phyloP scores from a whole-genome alignment of 1,284 basidiomycete species.

The Naganishia sp. region DNA sequence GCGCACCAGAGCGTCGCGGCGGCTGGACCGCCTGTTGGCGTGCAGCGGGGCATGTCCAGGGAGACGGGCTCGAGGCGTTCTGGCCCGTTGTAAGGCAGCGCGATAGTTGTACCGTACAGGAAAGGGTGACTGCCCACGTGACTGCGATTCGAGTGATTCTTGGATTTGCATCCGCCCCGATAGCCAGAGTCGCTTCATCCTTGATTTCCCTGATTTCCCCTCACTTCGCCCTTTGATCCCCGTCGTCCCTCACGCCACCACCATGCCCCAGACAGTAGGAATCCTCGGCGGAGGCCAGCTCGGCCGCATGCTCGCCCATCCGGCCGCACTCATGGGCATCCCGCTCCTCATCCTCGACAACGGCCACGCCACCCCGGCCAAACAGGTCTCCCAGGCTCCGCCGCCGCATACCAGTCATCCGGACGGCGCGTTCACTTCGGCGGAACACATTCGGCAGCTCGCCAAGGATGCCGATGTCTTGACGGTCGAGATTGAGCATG shows the following conservation, averaged over 20 bases:
- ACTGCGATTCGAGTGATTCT: too few species aligned
- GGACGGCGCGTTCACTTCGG: constrained; percentile 85
- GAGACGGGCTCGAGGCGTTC: too few species aligned
- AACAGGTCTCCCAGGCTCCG: constrained; percentile 74
- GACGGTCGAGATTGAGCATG: constrained; percentile 98
- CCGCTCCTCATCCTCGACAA: constrained; percentile 85
- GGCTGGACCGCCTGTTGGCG: too few species aligned
- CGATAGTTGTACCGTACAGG: too few species aligned
- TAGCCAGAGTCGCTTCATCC: too few species aligned
- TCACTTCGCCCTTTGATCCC: too few species aligned
- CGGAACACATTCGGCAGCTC: constrained; percentile 76
- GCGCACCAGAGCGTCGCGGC: too few species aligned
- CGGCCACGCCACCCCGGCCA: constrained; percentile 78
- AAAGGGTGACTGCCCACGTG: too few species aligned
- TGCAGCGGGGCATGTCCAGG: too few species aligned
- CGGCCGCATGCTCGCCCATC: constrained; percentile 92
- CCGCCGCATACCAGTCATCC: constrained; percentile 64
- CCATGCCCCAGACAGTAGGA: constrained; percentile 29
- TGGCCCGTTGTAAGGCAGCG: too few species aligned
- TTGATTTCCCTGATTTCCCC: too few species aligned
- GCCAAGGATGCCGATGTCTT: constrained; percentile 81
- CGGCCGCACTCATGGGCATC: constrained; percentile 85
- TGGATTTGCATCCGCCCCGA: too few species aligned
- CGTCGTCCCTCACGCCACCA: not conserved
- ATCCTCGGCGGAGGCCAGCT: constrained; percentile 80